Conservation (phyloP, 2,329 filamentous ascomycete genomes). For the Alternaria brassicae region DNA sequence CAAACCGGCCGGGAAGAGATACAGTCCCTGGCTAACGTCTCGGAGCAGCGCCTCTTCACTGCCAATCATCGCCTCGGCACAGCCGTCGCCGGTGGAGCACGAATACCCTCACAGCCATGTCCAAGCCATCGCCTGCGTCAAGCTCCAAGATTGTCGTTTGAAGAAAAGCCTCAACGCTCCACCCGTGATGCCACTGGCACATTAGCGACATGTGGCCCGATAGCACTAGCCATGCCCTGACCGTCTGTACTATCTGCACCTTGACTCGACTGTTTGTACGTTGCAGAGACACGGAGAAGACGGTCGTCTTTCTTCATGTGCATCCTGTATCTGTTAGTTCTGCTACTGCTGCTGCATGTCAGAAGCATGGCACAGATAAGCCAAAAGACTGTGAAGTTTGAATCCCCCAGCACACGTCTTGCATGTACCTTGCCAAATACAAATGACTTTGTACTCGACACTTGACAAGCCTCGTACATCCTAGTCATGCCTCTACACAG, state of each 20-base stretch:
- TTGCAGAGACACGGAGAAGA: neutral
- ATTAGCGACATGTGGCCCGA: constrained; percentile 21
- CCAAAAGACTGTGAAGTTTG: neutral
- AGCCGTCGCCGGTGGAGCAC: constrained; percentile 23
- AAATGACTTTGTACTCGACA: neutral
- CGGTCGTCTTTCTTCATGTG: neutral
- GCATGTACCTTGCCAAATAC: neutral
- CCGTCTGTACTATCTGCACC: neutral
- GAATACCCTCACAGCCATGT: constrained; percentile 23
- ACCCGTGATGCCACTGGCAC: constrained; percentile 19
- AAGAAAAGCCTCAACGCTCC: constrained; percentile 32
- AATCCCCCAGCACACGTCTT: neutral
- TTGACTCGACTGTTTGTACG: neutral
- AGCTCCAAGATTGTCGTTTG: constrained; percentile 26
- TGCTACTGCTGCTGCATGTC: neutral
- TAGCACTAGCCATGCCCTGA: neutral
- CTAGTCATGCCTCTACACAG: neutral
- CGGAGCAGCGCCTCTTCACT: constrained; percentile 8
- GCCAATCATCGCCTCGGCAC: constrained; percentile 26
- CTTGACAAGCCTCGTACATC: neutral
- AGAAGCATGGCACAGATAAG: constrained; percentile 9
- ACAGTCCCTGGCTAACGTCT: constrained; percentile 29
- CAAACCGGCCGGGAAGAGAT: constrained; percentile 26
- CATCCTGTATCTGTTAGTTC: neutral
- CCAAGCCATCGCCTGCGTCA: constrained; percentile 27